Percentiles rank a stretch among this genome's conserved stretches.
Evolutionary conservation across 2,329 filamentous ascomycete genomes (phyloP).

Genomic region (Hymenoscyphus fructigenus): DNA sequence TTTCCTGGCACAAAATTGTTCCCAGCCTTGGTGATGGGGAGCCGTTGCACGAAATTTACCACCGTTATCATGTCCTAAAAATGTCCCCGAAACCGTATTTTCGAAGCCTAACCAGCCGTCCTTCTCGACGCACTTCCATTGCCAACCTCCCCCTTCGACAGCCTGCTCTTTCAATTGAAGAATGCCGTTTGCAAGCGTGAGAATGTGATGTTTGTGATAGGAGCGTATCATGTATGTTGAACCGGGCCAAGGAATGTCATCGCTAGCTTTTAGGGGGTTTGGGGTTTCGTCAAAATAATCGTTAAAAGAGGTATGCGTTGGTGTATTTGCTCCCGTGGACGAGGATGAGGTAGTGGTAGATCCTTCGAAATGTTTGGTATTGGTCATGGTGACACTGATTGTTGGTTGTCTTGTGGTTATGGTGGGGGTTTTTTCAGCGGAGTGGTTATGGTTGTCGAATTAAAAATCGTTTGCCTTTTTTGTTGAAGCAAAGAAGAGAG

Average conservation of each 20-base stretch:
- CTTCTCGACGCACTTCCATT: neutral
- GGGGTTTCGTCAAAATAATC: neutral
- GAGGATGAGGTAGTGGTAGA: neutral
- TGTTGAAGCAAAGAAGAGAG: too few species aligned
- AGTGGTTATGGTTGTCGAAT: neutral
- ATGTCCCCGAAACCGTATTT: neutral
- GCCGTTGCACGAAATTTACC: neutral
- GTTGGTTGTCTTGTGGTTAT: neutral
- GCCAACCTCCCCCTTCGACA: neutral
- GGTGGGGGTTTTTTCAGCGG: neutral
- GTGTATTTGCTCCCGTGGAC: neutral
- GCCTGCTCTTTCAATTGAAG: neutral
- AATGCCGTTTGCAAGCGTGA: neutral
- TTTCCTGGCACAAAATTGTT: neutral
- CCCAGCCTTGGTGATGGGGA: neutral
- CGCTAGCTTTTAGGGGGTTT: neutral
- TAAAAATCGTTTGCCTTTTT: neutral
- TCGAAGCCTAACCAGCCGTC: neutral
- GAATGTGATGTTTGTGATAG: neutral
- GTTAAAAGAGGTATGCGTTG: neutral
- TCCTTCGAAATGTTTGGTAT: neutral
- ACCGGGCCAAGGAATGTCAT: neutral
- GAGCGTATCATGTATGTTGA: neutral
- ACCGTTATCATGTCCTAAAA: neutral
- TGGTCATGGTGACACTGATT: neutral